Base-by-base conservation (phyloP, 2,329 filamentous ascomycete species). In the Trichophyton rubrum region DNA sequence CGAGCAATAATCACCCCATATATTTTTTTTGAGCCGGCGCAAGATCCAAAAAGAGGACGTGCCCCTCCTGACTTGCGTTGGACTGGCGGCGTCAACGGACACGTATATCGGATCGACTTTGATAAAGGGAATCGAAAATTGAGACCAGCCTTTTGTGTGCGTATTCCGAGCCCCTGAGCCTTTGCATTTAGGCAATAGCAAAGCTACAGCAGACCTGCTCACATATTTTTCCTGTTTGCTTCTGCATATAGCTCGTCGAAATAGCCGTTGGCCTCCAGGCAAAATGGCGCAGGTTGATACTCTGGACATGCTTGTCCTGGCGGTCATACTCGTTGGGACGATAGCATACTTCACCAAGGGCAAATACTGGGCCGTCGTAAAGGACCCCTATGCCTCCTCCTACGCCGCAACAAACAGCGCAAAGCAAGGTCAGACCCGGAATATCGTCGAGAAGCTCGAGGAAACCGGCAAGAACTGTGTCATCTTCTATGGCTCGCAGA, bases 401-500 rank as follows among this genome's bases (percentile, higher is more conserved):
- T 84, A 90, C 68, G 63, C 67, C 22, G 64, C 68, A 5, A 80
- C 85, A 68, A 85, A 83, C 72, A 82, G 83, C 70, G 83, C 82
- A 66, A 80, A 81, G 65, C 95, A 89, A 77, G 89, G 86, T 67
- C 91, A 90, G 79, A 92, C 91, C 63, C 82, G 93, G 67, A 91
- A 96, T 74, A 91, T 99, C 65, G 72, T 96, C 63, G 89, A 97
- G 80, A 95, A 95, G 78, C 88, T 99, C 85, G 89, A 96, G 22
- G 90, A 97, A 78, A 86, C 85, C 9, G 87, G 86, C 74, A 99
- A 97, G 80, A 97, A 99, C 78, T 96, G 92, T 74, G 87, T 99
- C 66, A 87, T 99, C 69, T 96, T 99, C 80, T 99, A 96, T 73
- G 93, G 93, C 67, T 99, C 93, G 35, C 93, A 99, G 78, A 99